A percentile compares a stretch with the other conserved stretches of the same genome.
phyloP scores from a whole-genome alignment of 1,284 basidiomycete genomes.

The Microbotryum scabiosae region DNA sequence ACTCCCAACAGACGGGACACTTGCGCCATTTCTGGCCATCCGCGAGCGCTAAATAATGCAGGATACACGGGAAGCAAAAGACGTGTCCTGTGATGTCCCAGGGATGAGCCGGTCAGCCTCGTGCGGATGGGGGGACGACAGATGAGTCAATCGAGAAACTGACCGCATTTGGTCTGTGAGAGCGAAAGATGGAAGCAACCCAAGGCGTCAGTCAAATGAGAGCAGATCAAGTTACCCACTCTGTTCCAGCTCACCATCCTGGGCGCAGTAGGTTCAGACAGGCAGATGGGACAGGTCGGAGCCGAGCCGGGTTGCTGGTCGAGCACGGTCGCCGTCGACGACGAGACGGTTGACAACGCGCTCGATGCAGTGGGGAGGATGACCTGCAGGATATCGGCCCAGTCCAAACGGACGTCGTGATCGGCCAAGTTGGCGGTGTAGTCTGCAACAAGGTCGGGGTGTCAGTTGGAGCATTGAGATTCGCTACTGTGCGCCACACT shows the following conservation, averaged over 20 bases:
- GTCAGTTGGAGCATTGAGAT: neutral
- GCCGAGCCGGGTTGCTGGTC: constrained; percentile 17
- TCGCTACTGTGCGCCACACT: neutral
- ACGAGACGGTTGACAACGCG: constrained; percentile 30
- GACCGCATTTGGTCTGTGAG: constrained; percentile 28
- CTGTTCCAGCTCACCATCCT: constrained; percentile 96
- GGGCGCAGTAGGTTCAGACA: constrained; percentile 80
- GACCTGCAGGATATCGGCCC: constrained; percentile 93
- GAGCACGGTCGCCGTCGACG: constrained; percentile 24
- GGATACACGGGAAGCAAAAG: constrained; percentile 64
- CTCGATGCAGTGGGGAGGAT: constrained; percentile 66
- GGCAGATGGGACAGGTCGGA: constrained; percentile 85
- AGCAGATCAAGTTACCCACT: constrained; percentile 50
- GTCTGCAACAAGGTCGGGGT: constrained; percentile 41
- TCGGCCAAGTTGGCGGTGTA: constrained; percentile 93
- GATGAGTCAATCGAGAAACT: neutral
- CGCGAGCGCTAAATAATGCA: constrained; percentile 66
- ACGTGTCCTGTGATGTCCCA: constrained; percentile 21
- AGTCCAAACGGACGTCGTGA: constrained; percentile 60
- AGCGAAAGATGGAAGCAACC: neutral
- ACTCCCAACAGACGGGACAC: constrained; percentile 92
- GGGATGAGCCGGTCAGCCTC: neutral
- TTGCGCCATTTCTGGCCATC: constrained; percentile 71
- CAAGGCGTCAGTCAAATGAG: constrained; percentile 9
- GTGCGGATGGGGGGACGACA: neutral